phyloP scores from a whole-genome alignment of 768 basidiomycete species.

The Auricularia cornea region DNA sequence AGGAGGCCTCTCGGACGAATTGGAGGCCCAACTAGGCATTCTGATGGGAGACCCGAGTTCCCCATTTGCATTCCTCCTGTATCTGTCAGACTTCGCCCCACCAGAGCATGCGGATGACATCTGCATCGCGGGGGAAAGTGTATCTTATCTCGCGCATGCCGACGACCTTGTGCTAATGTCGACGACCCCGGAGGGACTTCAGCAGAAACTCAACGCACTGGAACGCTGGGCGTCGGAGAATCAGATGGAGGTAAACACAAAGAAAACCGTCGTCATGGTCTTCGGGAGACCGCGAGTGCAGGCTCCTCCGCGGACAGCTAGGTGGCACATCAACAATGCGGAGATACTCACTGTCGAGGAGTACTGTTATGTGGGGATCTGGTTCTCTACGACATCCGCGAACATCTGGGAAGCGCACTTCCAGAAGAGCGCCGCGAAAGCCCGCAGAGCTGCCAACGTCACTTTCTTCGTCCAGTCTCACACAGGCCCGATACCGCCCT shows the following conservation, averaged over 20 bases:
- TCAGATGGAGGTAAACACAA: not conserved
- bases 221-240: not conserved
- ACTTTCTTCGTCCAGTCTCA: not conserved
- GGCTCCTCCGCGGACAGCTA: not conserved
- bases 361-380: not conserved
- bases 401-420: not conserved
- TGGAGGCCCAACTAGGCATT: slow-evolving; percentile 10
- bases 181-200: slow-evolving; percentile 9
- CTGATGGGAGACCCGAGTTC: slow-evolving; percentile 16
- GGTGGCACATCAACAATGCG: not conserved
- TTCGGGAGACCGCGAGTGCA: not conserved
- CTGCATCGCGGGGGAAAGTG: not conserved
- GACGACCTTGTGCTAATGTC: slow-evolving; percentile 7
- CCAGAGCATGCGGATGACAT: slow-evolving; percentile 7
- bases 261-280: not conserved
- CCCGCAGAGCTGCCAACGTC: not conserved
- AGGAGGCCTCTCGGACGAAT: not conserved
- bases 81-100: slow-evolving; percentile 7
- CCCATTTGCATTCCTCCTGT: slow-evolving; percentile 10
- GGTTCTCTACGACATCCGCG: not conserved
- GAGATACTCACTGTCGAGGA: not conserved
- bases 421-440: not conserved
- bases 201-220: slow-evolving; percentile 7
- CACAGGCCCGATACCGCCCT: not conserved
- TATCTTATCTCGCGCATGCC: slow-evolving; percentile 18